Percentiles rank a stretch among this genome's conserved stretches.
Conservation (phyloP, 148 eudicot species). For the Heliosperma pusillum region DNA sequence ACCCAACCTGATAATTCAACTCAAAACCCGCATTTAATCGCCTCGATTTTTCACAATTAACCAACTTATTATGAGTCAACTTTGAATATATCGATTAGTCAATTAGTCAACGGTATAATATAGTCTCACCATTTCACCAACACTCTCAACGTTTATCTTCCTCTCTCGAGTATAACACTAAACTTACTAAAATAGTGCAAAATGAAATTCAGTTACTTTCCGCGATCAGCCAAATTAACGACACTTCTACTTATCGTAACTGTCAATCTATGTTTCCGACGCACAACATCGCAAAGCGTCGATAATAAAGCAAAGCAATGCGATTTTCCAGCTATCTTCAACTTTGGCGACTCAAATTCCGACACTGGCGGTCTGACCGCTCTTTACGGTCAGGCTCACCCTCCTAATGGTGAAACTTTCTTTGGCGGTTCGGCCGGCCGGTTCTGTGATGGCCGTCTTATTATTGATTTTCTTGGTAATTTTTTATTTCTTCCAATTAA, state of each 20-base stretch:
- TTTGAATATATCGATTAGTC: too few species aligned
- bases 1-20: too few species aligned
- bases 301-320: slow-evolving; percentile 16
- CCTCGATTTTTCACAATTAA: too few species aligned
- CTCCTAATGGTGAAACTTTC: slow-evolving; percentile 62
- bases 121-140: too few species aligned
- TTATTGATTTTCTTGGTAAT: slow-evolving; percentile 79
- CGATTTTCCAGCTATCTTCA: slow-evolving; percentile 70
- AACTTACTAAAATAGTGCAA: not conserved
- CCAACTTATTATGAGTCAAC: too few species aligned
- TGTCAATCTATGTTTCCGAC: not conserved
- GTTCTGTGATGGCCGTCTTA: slow-evolving; percentile 64
- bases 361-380: slow-evolving; percentile 93
- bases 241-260: not conserved
- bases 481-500: too few species aligned
- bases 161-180: too few species aligned
- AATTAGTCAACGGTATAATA: too few species aligned
- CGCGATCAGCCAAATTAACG: not conserved
- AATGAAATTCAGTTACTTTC: not conserved
- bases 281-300: not conserved
- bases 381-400: slow-evolving; percentile 55
- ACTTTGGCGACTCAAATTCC: slow-evolving; percentile 92
- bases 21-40: too few species aligned
- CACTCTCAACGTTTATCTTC: too few species aligned
- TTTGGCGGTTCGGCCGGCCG: slow-evolving; percentile 71